These are phyloP conservation scores for Penicillium subrubescens DNA, from an alignment of 495 filamentous ascomycete genomes.

Conservation along the genomic window DNA sequence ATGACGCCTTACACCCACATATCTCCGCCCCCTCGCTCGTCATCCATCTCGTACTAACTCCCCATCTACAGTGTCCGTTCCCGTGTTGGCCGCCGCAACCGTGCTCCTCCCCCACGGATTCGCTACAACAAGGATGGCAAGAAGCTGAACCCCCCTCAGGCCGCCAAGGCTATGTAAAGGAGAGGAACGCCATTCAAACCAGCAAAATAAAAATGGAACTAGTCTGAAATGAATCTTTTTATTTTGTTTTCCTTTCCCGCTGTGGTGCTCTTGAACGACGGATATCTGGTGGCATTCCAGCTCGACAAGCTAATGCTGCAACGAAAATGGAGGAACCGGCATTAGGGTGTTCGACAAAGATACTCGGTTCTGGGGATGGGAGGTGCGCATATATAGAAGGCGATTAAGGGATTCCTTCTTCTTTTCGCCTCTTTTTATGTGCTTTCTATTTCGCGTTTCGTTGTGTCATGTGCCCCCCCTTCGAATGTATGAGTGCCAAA, in stretches of 20 bases:
- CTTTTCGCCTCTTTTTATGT: constrained; percentile 2
- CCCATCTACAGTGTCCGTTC: constrained; percentile 80
- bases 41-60: constrained; percentile 16
- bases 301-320: constrained; percentile 20
- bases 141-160: constrained; percentile 95
- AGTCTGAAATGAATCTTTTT: constrained; percentile 41
- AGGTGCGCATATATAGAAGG: neutral
- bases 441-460: constrained; percentile 25
- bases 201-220: constrained; percentile 45
- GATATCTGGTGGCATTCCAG: constrained; percentile 12
- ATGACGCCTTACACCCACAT: constrained; percentile 40
- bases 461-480: constrained; percentile 29
- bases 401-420: neutral
- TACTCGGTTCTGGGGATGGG: constrained; percentile 1
- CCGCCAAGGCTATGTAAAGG: constrained; percentile 64
- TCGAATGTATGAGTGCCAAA: constrained; percentile 19
- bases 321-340: constrained; percentile 21
- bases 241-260: constrained; percentile 37
- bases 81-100: constrained; percentile 95
- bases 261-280: constrained; percentile 28
- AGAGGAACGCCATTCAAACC: constrained; percentile 32
- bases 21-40: neutral
- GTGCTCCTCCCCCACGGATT: constrained; percentile 93
- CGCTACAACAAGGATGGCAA: constrained; percentile 99
- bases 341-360: constrained; percentile 17